Evolutionary conservation across 805 yeast genomes (phyloP).

Genomic region (Metschnikowia santaceciliae): DNA sequence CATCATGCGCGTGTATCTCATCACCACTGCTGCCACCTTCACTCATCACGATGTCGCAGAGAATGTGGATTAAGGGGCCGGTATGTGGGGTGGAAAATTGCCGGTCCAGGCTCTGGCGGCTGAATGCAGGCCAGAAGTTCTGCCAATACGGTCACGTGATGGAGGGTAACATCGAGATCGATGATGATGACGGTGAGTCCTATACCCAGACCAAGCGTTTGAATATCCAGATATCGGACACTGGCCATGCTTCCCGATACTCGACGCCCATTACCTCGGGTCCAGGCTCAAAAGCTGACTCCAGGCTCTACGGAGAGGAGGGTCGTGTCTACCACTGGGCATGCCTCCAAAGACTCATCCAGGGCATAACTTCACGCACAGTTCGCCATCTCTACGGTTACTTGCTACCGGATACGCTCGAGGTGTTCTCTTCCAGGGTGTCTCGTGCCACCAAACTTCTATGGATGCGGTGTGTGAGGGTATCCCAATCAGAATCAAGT

Average conservation of each 20-base stretch:
- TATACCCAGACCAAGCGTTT: constrained; percentile 51
- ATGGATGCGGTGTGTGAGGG: constrained; percentile 26
- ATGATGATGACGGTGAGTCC: constrained; percentile 74
- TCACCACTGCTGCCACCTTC: background rate
- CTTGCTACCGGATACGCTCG: background rate
- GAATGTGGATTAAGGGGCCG: constrained; percentile 65
- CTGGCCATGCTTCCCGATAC: constrained; percentile 15
- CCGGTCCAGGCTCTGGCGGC: constrained; percentile 68
- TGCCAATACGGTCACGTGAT: constrained; percentile 91
- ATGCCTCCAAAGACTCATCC: constrained; percentile 49
- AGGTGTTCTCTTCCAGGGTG: background rate
- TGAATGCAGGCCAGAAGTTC: constrained; percentile 71
- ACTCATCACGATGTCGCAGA: constrained; percentile 13
- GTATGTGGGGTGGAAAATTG: constrained; percentile 91
- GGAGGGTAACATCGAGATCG: constrained; percentile 73
- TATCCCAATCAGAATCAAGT: background rate
- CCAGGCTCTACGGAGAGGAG: constrained; percentile 42
- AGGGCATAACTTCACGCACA: constrained; percentile 28
- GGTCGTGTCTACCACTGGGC: constrained; percentile 43
- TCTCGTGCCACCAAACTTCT: constrained; percentile 19
- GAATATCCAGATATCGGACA: constrained; percentile 39
- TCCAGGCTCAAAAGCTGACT: background rate
- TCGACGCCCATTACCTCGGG: background rate
- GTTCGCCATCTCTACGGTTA: constrained; percentile 8
- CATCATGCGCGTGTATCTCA: background rate